These are phyloP conservation scores for Friedmanniomyces endolithicus DNA, from an alignment of 495 filamentous ascomycete genomes.

Conservation along the genomic window DNA sequence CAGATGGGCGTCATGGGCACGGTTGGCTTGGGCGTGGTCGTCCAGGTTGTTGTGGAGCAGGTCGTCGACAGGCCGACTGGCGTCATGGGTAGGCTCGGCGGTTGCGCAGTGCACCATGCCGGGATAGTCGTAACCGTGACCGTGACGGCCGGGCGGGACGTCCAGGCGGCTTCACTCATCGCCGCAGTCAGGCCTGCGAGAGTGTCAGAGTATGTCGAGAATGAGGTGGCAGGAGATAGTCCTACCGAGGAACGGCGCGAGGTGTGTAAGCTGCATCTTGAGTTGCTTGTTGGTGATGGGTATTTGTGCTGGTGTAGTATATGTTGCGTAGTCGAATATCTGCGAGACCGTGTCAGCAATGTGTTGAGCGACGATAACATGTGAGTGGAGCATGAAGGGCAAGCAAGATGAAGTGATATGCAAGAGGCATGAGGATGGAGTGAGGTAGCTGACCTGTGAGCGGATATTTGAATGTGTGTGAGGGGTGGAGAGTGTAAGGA, in stretches of 20 bases:
- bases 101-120: background rate
- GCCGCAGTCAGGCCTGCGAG: background rate
- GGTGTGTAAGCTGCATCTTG: background rate
- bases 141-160: background rate
- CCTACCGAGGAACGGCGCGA: background rate
- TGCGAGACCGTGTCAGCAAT: background rate
- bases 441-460: background rate
- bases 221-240: background rate
- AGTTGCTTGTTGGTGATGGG: background rate
- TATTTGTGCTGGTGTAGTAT: background rate
- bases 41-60: background rate
- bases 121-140: background rate
- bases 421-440: background rate
- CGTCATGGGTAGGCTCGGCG: background rate
- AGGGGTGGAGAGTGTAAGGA: background rate
- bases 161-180: background rate
- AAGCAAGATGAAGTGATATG: background rate
- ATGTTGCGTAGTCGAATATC: background rate
- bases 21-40: background rate
- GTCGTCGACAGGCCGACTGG: background rate
- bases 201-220: background rate
- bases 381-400: background rate
- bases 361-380: background rate
- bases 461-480: background rate
- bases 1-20: background rate